phyloP scores from a whole-genome alignment of 176 grass and related monocot genomes.

The Microstegium vimineum region DNA sequence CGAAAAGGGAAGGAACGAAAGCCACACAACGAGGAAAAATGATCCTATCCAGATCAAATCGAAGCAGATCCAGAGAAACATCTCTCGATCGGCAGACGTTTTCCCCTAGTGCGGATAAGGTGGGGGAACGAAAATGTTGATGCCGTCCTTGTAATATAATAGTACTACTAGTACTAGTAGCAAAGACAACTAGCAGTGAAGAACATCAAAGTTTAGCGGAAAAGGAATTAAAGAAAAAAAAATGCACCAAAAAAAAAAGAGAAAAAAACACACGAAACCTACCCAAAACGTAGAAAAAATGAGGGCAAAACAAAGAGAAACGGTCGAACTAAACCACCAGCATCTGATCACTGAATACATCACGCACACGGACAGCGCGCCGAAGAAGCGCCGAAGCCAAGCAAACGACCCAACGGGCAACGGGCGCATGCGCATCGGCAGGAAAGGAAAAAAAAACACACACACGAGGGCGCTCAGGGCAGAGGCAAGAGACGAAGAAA shows the following conservation, averaged over 20 bases:
- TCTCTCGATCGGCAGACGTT: background rate
- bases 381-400: background rate
- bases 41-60: background rate
- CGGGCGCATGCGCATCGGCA: background rate
- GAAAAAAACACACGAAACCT: background rate
- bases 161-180: background rate
- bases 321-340: background rate
- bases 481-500: background rate
- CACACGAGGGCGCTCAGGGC: background rate
- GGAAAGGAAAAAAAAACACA: background rate
- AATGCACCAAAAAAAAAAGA: too few species aligned
- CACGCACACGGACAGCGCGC: background rate
- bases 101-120: background rate
- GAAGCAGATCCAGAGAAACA: constrained; percentile 4
- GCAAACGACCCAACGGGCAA: too few species aligned
- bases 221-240: background rate
- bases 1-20: constrained; percentile 1
- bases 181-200: background rate
- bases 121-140: background rate
- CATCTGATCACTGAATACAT: constrained; percentile 2
- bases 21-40: background rate
- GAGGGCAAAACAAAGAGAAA: background rate
- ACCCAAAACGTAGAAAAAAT: background rate
- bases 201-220: constrained; percentile 13
- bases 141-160: background rate